Evolutionary conservation across 768 basidiomycete genomes (phyloP).

Genomic region (Paxillus involutus): DNA sequence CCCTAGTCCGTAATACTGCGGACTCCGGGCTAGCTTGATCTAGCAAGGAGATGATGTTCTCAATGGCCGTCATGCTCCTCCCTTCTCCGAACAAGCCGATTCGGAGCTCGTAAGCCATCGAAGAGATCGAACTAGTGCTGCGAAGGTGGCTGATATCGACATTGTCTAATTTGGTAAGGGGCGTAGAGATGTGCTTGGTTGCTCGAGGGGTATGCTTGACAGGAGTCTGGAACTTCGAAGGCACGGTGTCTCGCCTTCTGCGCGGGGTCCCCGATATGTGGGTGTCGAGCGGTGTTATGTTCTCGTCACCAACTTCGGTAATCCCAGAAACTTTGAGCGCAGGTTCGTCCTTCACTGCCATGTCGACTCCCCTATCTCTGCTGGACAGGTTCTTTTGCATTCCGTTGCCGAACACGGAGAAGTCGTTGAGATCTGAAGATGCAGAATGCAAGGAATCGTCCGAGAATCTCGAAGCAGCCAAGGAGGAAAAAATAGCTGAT

Average conservation of each 20-base stretch:
- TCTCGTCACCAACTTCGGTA: constrained; percentile 1
- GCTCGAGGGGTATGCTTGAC: neutral
- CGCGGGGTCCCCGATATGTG: constrained; percentile 2
- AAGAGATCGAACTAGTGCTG: constrained; percentile 23
- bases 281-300: neutral
- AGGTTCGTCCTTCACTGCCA: neutral
- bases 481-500: neutral
- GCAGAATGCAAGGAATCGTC: constrained; percentile 12
- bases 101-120: constrained; percentile 26
- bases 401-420: constrained; percentile 11
- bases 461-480: constrained; percentile 6
- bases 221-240: neutral
- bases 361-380: neutral
- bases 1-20: neutral
- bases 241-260: constrained; percentile 14
- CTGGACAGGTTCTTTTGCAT: neutral
- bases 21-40: constrained; percentile 24
- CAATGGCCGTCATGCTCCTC: constrained; percentile 21
- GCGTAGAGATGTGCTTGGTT: constrained; percentile 18
- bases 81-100: constrained; percentile 25
- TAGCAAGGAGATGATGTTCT: constrained; percentile 27
- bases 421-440: constrained; percentile 14
- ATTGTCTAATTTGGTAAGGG: constrained; percentile 13
- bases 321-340: neutral
- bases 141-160: constrained; percentile 10